A percentile compares a stretch with the other conserved stretches of the same genome.
Evolutionary conservation across 2,329 filamentous ascomycete genomes (phyloP).

Genomic region (Aspergillus hiratsukae): DNA sequence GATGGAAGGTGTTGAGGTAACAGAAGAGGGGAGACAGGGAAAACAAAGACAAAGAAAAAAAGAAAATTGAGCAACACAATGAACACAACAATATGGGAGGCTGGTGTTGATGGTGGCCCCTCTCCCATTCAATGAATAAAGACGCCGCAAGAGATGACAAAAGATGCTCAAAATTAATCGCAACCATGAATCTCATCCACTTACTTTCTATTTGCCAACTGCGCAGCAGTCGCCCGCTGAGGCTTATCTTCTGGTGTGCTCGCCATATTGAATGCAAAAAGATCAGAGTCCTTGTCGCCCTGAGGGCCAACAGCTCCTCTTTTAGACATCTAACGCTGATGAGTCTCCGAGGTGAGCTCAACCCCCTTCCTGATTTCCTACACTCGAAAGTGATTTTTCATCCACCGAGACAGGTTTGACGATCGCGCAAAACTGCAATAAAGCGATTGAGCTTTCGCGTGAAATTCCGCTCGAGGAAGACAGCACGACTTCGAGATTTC

Average conservation of each 20-base stretch:
- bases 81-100: slow-evolving; percentile 1
- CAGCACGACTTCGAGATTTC: slow-evolving; percentile 3
- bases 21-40: neutral
- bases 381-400: slow-evolving; percentile 9
- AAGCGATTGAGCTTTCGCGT: neutral
- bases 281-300: slow-evolving; percentile 27
- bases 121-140: neutral
- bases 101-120: neutral
- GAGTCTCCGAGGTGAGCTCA: slow-evolving; percentile 18
- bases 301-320: slow-evolving; percentile 34
- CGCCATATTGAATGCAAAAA: slow-evolving; percentile 34
- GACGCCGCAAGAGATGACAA: slow-evolving; percentile 4
- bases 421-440: slow-evolving; percentile 2
- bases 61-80: neutral
- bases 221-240: slow-evolving; percentile 51
- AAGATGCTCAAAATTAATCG: slow-evolving; percentile 6
- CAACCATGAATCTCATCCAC: slow-evolving; percentile 30
- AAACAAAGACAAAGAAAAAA: neutral
- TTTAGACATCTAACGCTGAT: slow-evolving; percentile 38
- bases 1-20: neutral
- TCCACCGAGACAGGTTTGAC: slow-evolving; percentile 5
- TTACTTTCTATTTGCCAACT: slow-evolving; percentile 53
- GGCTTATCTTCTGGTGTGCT: slow-evolving; percentile 43
- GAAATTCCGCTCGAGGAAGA: neutral
- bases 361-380: slow-evolving; percentile 14